Conservation (phyloP, 768 basidiomycete genomes). For the Termitomyces titanicus region DNA sequence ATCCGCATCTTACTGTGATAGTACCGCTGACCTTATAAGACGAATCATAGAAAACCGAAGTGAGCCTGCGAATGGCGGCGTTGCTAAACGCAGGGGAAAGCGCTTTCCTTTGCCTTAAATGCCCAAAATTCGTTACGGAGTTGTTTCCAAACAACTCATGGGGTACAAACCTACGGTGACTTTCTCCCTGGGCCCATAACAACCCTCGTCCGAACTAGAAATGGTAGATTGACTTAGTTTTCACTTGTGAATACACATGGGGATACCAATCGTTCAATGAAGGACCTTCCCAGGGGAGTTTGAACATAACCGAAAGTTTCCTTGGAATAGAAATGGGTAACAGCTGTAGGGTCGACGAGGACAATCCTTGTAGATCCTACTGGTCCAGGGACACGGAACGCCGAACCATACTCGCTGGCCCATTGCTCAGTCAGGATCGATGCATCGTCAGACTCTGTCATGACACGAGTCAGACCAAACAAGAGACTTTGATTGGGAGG, state of each 20-base stretch:
- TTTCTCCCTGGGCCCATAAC: constrained; percentile 41
- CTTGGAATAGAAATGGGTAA: constrained; percentile 44
- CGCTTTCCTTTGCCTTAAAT: constrained; percentile 43
- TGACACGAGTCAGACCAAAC: constrained; percentile 33
- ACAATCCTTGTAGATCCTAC: constrained; percentile 33
- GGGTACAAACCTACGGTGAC: constrained; percentile 37
- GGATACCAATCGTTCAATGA: constrained; percentile 38
- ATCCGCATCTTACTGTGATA: neutral
- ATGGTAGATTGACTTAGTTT: neutral
- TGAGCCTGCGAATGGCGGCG: constrained; percentile 43
- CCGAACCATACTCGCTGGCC: constrained; percentile 45
- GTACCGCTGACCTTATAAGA: constrained; percentile 39
- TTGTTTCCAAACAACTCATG: no score
- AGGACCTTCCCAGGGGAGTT: constrained; percentile 26
- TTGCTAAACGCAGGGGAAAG: constrained; percentile 52
- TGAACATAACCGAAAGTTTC: constrained; percentile 49
- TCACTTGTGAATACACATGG: neutral
- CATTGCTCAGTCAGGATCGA: constrained; percentile 40
- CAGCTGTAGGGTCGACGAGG: constrained; percentile 46
- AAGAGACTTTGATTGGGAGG: constrained; percentile 39
- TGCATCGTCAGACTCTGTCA: constrained; percentile 25
- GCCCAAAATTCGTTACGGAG: no score
- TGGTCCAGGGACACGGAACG: constrained; percentile 34
- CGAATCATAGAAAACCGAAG: constrained; percentile 46
- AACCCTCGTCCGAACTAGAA: constrained; percentile 36